These are phyloP conservation scores for Eremochloa ophiuroides DNA, from an alignment of 176 grass and related monocot genomes.

Conservation along the genomic window DNA sequence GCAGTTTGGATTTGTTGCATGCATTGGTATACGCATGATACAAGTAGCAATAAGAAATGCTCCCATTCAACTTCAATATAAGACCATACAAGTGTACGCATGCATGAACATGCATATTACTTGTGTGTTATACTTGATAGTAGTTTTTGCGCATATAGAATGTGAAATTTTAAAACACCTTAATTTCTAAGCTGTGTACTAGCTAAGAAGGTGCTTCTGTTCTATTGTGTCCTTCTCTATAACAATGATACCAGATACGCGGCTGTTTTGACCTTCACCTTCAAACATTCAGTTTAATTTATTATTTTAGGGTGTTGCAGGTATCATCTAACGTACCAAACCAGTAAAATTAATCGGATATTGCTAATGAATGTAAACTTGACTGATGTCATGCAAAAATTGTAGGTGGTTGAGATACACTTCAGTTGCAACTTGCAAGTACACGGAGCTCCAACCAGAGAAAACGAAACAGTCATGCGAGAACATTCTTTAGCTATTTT, in stretches of 20 bases:
- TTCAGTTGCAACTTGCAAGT: not conserved
- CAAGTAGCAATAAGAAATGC: not conserved
- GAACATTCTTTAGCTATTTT: not conserved
- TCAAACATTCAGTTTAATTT: conserved; percentile 25
- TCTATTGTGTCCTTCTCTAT: too few relatives aligned
- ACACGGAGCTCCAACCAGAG: not conserved
- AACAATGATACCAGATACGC: too few relatives aligned
- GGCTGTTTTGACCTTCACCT: conserved; percentile 33
- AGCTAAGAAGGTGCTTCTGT: too few relatives aligned
- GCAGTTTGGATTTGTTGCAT: not conserved
- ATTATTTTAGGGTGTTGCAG: not conserved
- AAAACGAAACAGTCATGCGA: not conserved
- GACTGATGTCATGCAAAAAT: conserved; percentile 16
- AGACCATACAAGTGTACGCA: not conserved
- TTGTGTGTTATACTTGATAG: not conserved
- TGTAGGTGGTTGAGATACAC: not conserved
- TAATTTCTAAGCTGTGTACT: not conserved
- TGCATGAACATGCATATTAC: not conserved
- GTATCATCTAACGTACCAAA: conserved; percentile 4
- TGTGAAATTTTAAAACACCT: not conserved
- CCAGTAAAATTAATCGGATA: not conserved
- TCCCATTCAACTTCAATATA: conserved; percentile 23
- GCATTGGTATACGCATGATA: not conserved
- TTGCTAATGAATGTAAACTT: conserved; percentile 11
- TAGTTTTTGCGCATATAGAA: not conserved